phyloP scores from a whole-genome alignment of 164 flowering plant species.

The Piper betle region DNA sequence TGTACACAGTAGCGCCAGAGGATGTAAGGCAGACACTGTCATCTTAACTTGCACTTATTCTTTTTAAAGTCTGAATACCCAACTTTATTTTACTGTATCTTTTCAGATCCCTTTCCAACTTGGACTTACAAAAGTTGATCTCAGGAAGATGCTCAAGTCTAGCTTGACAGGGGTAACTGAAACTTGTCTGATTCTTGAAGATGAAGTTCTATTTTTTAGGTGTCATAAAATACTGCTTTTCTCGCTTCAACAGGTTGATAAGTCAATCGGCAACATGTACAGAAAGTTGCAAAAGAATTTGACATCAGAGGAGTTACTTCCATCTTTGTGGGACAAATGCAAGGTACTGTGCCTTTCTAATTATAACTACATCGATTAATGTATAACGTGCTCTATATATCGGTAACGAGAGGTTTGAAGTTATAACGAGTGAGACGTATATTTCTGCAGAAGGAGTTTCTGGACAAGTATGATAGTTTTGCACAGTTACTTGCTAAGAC shows the following conservation, averaged over 20 bases:
- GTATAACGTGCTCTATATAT: too few species aligned
- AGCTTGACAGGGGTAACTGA: constrained; percentile 81
- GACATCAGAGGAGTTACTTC: constrained; percentile 84
- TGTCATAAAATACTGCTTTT: background rate
- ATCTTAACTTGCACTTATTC: background rate
- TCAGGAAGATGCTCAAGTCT: constrained; percentile 76
- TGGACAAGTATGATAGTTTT: constrained; percentile 83
- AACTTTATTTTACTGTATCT: background rate
- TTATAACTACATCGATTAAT: background rate
- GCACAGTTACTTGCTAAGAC: constrained; percentile 63
- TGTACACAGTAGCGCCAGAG: constrained; percentile 78
- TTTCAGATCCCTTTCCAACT: constrained; percentile 91
- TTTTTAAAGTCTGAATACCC: background rate
- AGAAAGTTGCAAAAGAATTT: constrained; percentile 81
- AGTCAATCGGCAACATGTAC: constrained; percentile 64
- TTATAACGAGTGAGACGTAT: background rate
- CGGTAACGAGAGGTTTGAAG: background rate
- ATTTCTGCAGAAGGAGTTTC: constrained; percentile 67
- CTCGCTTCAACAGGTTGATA: constrained; percentile 56
- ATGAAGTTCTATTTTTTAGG: background rate
- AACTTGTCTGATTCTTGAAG: background rate
- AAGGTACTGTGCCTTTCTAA: constrained; percentile 34
- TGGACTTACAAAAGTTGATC: constrained; percentile 84
- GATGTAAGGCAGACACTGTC: constrained; percentile 45
- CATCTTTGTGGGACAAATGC: constrained; percentile 98